Base-by-base conservation (phyloP, 768 basidiomycete species). In the Sarcodon sp. region DNA sequence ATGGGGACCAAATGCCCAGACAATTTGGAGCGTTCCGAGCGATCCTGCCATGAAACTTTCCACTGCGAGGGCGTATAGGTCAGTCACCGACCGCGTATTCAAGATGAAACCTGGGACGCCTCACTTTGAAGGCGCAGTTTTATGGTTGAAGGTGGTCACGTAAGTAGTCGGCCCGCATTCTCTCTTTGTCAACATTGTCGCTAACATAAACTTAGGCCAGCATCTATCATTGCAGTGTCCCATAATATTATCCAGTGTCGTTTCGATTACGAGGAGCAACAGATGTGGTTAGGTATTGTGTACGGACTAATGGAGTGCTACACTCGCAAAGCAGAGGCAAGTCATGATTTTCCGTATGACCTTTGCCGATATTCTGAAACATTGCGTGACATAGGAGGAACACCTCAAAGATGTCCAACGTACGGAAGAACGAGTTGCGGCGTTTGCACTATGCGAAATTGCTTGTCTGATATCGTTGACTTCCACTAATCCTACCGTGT, bases 381-480 rank as follows among this genome's bases (percentile, higher is more conserved):
- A 13, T 50, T 47, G 53, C 33, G 50, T 55, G 16, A 13, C 16
- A 12, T 32, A 43, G 15, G 11, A 64, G 53, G 63, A 68, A 15
- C 68, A 73, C 45, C 67, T 73, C 27, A 71, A 66, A 54, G 63
- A 66, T 0, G 61, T 84, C 39, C 82, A 80, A 52, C 57, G 68
- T 7, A 68, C 73, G 48, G 57, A 69, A 6, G 66, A 65, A 7
- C 81, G 83, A 34, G 63, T 77, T 3, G 70, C 82, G 1, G 77
- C 81, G 3, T 77, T 90, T 54, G 72, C 73, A 1, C 58, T 89
- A 9, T 70, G 75, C 1, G 87, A 90, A 61, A 80, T 88, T 35
- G 76, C 83, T 0, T 78, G 86, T 54, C 68, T 87, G 5, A 77
- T 84, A 10, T 72, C 79, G 0, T 64, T 91, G 46, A 79, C 83